Evolutionary conservation across 2,329 filamentous ascomycete genomes (phyloP).

Genomic region (Curvularia sp.): DNA sequence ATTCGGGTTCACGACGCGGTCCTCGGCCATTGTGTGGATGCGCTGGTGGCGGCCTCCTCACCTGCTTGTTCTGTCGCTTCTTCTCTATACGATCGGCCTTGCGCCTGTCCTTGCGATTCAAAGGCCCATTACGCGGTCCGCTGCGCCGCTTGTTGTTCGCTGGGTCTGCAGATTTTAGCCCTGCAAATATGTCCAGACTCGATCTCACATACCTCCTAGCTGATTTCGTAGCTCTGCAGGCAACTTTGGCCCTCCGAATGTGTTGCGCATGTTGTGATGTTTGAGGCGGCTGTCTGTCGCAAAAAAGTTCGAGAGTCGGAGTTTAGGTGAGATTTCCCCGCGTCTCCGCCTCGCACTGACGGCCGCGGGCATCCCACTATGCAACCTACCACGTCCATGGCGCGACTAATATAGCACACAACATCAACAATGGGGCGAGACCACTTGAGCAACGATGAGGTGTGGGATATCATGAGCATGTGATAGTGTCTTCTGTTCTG

Average conservation of each 20-base stretch:
- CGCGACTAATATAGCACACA: slow-evolving; percentile 30
- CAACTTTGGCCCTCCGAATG: slow-evolving; percentile 54
- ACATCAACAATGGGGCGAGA: slow-evolving; percentile 55
- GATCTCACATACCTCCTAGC: slow-evolving; percentile 41
- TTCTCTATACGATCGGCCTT: slow-evolving; percentile 70
- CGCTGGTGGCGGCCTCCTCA: slow-evolving; percentile 22
- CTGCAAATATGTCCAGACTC: background rate
- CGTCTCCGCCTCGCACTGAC: slow-evolving; percentile 33
- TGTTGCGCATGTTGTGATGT: slow-evolving; percentile 48
- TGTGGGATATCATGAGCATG: slow-evolving; percentile 48
- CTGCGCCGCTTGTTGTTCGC: slow-evolving; percentile 33
- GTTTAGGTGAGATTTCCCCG: slow-evolving; percentile 31
- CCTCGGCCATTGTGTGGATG: slow-evolving; percentile 28
- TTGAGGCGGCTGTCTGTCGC: slow-evolving; percentile 19
- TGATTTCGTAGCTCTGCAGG: slow-evolving; percentile 56
- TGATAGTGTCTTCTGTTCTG: background rate
- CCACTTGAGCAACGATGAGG: slow-evolving; percentile 69
- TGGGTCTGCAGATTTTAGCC: slow-evolving; percentile 35
- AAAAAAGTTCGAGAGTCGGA: slow-evolving; percentile 47
- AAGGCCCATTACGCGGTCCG: slow-evolving; percentile 38
- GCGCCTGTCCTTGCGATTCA: slow-evolving; percentile 69
- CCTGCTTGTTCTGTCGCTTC: slow-evolving; percentile 55
- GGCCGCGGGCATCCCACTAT: slow-evolving; percentile 29
- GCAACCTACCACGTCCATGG: slow-evolving; percentile 28
- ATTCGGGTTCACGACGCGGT: slow-evolving; percentile 20